Evolutionary conservation across 2,329 filamentous ascomycete genomes (phyloP).

Genomic region (Rhinocladiella mackenziei): DNA sequence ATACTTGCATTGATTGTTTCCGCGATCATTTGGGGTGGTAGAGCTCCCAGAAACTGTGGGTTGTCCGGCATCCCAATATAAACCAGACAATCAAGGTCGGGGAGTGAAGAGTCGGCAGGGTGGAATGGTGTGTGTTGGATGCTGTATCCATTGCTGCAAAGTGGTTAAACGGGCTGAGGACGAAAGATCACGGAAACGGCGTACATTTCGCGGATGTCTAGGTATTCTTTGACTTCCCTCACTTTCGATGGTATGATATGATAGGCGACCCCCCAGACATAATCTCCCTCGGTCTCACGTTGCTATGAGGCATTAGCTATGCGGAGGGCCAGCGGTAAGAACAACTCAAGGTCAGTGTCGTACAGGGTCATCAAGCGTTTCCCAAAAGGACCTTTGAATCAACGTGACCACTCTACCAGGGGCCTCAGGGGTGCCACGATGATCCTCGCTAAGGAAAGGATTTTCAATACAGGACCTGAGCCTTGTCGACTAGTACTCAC

Average conservation of each 20-base stretch:
- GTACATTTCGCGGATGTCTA: slow-evolving; percentile 86
- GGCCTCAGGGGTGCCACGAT: slow-evolving; percentile 81
- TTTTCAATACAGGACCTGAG: slow-evolving; percentile 8
- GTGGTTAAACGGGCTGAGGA: slow-evolving; percentile 6
- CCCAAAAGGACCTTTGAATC: slow-evolving; percentile 80
- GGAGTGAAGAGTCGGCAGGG: slow-evolving; percentile 44
- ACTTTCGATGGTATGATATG: slow-evolving; percentile 71
- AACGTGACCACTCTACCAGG: slow-evolving; percentile 92
- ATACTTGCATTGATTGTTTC: slow-evolving; percentile 70
- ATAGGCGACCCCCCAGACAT: slow-evolving; percentile 91
- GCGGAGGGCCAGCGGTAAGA: slow-evolving; percentile 9
- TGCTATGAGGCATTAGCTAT: slow-evolving; percentile 36
- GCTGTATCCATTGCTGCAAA: slow-evolving; percentile 73
- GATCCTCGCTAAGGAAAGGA: slow-evolving; percentile 67
- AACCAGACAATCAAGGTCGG: slow-evolving; percentile 60
- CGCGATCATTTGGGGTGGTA: slow-evolving; percentile 34
- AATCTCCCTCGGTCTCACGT: slow-evolving; percentile 45
- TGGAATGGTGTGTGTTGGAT: slow-evolving; percentile 88
- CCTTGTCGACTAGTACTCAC: slow-evolving; percentile 16
- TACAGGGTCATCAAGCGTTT: slow-evolving; percentile 65
- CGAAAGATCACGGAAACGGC: not conserved
- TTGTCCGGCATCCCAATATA: slow-evolving; percentile 95
- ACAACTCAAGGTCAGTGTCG: slow-evolving; percentile 16
- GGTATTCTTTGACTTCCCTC: slow-evolving; percentile 77
- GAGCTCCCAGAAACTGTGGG: slow-evolving; percentile 78